Evolutionary conservation across 805 yeast genomes (phyloP).

Genomic region (Candida quercuum): DNA sequence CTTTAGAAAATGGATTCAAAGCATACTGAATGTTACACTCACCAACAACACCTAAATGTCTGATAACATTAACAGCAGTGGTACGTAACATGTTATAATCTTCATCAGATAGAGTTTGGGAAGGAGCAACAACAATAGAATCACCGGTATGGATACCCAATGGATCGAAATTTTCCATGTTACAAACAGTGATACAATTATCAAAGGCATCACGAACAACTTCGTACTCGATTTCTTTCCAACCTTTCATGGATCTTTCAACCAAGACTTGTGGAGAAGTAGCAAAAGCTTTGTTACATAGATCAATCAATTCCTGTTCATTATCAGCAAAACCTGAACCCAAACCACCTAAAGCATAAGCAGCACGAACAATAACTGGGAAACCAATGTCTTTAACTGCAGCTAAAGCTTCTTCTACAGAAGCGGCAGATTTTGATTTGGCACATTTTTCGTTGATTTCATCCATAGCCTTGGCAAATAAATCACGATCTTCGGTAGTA

Average conservation of each 20-base stretch:
- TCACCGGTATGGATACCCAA: constrained; percentile 99
- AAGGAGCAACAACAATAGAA: constrained; percentile 97
- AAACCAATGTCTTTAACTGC: constrained; percentile 87
- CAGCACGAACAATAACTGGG: constrained; percentile 97
- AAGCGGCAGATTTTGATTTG: constrained; percentile 77
- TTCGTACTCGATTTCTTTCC: constrained; percentile 99
- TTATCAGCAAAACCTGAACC: constrained; percentile 97
- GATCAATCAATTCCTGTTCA: constrained; percentile 71
- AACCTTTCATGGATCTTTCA: constrained; percentile 96
- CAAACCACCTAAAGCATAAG: constrained; percentile 94
- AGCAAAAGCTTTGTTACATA: constrained; percentile 90
- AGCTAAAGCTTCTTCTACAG: constrained; percentile 72
- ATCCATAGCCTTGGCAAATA: constrained; percentile 91
- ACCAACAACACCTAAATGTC: constrained; percentile 98
- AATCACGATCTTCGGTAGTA: constrained; percentile 97
- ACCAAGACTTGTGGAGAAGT: constrained; percentile 94
- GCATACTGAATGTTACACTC: constrained; percentile 99
- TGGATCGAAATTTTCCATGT: constrained; percentile 99
- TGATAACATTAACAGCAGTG: constrained; percentile 93
- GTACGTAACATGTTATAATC: constrained; percentile 97
- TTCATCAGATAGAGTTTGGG: constrained; percentile 94
- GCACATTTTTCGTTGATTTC: constrained; percentile 96
- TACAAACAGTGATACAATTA: constrained; percentile 98
- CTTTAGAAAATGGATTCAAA: constrained; percentile 86
- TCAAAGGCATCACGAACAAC: constrained; percentile 97